Evolutionary conservation across 2,329 filamentous ascomycete species (phyloP), one percentile per base, ranked within the genome.

Genomic region (Huntiella decipiens): DNA sequence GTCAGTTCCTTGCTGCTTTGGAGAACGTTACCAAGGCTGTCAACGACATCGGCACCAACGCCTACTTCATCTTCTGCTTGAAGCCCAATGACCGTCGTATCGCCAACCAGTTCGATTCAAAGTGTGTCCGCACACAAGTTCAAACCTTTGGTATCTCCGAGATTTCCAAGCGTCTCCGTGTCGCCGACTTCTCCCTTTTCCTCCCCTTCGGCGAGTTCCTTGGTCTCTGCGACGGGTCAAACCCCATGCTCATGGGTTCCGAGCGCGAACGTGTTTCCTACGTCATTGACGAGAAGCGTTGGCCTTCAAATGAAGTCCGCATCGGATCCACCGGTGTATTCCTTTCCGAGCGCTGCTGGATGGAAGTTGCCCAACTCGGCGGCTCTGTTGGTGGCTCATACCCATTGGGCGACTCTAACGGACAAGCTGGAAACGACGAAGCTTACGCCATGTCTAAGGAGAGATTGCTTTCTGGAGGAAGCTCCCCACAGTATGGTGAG

Each of bases 41-140:
- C 38, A 81, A 77, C 2, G 77, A 82, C 2, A 74, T 79, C 3
- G 83, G 86, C 56, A 82, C 86, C 8, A 98, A 98, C 56, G 75
- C 82, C 1, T 98, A 98, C 62, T 96, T 95, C 55, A 74, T 98
- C 38, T 95, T 98, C 62, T 98, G 91, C 57, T 64, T 98, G 52
- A 98, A 98, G 63, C 88, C 91, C 16, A 98, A 98, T 54, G 91
- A 98, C 59, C 75, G 91, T 45, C 78, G 91, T 43, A 98, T 98
- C 53, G 88, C 91, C 51, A 98, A 98, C 54, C 91, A 98, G 57
- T 98, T 96, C 55, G 91, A 98, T 61, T 95, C 86, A 71, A 96
- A 96, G 62, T 98, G 91, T 58, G 91, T 98, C 16, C 79, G 91
- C 3, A 83, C 82, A 8, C 91, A 98, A 58, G 74, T 98, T 1